phyloP scores from a whole-genome alignment of 352 stramenopile genomes.

The Phytopythium cucurbitacearum region DNA sequence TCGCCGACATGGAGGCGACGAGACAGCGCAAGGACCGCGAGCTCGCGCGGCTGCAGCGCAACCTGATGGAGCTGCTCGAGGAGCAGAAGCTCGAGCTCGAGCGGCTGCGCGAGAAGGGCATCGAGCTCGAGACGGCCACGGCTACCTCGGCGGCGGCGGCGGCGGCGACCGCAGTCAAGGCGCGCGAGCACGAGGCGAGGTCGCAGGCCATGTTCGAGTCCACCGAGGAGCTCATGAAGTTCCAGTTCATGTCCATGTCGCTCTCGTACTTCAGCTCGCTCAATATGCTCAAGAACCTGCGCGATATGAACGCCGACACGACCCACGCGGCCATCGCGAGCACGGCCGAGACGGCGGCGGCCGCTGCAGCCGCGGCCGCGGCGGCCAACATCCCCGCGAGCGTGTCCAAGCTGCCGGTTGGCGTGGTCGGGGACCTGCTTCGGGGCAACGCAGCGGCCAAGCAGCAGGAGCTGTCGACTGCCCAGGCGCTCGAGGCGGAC shows the following conservation, averaged over 20 bases:
- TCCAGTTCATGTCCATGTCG: constrained; percentile 96
- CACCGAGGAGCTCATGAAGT: constrained; percentile 95
- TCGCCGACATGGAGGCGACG: constrained; percentile 92
- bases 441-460: constrained; percentile 30
- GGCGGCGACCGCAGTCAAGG: constrained; percentile 85
- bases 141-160: constrained; percentile 90
- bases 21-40: constrained; percentile 91
- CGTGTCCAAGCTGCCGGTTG: constrained; percentile 53
- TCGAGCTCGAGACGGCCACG: constrained; percentile 89
- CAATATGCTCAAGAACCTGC: constrained; percentile 93
- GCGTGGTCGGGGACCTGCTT: constrained; percentile 28
- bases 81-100: constrained; percentile 93
- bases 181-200: constrained; percentile 88
- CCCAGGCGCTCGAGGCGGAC: constrained; percentile 55
- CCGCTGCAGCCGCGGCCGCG: constrained; percentile 76
- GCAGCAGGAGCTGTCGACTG: constrained; percentile 58
- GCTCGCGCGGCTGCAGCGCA: constrained; percentile 89
- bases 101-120: constrained; percentile 85
- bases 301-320: constrained; percentile 93
- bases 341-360: constrained; percentile 86
- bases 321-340: constrained; percentile 82
- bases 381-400: constrained; percentile 86
- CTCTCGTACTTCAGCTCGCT: constrained; percentile 94
- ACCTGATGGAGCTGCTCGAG: constrained; percentile 92
- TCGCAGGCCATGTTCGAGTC: constrained; percentile 91